phyloP scores from a whole-genome alignment of 768 basidiomycete genomes.

The Hydnomerulius pinastri region DNA sequence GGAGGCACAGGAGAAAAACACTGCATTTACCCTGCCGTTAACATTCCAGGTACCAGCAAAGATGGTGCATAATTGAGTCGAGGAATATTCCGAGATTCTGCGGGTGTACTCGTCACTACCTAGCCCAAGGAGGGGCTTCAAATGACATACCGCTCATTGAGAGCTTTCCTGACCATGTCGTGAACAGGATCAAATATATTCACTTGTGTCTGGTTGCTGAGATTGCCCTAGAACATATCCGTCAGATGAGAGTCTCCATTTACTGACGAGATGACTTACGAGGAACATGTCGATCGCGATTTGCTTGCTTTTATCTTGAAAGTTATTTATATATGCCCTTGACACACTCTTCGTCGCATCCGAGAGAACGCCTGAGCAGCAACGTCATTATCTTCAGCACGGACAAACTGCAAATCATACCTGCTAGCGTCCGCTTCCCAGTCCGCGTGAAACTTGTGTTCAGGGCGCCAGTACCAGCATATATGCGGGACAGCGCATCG shows the following conservation, averaged over 20 bases:
- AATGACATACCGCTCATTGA: conserved; percentile 63
- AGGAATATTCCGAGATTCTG: conserved; percentile 84
- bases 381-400: conserved; percentile 2
- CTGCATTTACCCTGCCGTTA: conserved; percentile 72
- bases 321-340: conserved; percentile 96
- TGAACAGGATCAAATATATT: conserved; percentile 94
- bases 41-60: conserved; percentile 97
- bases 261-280: conserved; percentile 46
- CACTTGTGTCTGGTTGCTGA: conserved; percentile 84
- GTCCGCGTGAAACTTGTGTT: conserved; percentile 96
- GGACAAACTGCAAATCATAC: conserved; percentile 36
- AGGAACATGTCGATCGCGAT: conserved; percentile 93
- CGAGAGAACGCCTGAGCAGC: conserved; percentile 71
- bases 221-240: conserved; percentile 73
- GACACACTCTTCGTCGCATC: conserved; percentile 97
- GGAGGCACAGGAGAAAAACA: not conserved
- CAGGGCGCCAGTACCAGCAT: conserved; percentile 90
- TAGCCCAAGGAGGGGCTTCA: not conserved
- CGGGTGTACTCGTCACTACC: conserved; percentile 4
- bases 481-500: conserved; percentile 89
- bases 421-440: conserved; percentile 91
- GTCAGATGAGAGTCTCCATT: conserved; percentile 2
- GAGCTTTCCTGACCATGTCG: conserved; percentile 73
- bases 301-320: conserved; percentile 95
- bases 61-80: conserved; percentile 65